Conservation (phyloP, 805 yeast genomes). For the Candida xiaguanensis region DNA sequence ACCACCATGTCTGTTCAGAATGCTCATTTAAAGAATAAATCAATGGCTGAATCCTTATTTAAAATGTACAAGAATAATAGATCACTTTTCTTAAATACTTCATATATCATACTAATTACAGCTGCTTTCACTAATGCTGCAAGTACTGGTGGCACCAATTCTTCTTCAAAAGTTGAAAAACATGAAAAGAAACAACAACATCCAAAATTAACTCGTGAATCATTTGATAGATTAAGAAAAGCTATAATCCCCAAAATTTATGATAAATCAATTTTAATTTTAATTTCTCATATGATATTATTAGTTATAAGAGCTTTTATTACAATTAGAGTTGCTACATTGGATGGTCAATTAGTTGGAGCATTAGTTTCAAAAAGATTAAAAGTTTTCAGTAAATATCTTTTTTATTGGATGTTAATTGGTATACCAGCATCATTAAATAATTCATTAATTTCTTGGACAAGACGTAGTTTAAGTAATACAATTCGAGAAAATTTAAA, state of each 20-base stretch:
- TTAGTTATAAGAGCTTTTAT: constrained; percentile 66
- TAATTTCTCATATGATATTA: constrained; percentile 53
- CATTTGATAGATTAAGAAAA: constrained; percentile 25
- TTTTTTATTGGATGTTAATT: constrained; percentile 74
- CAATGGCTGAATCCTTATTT: constrained; percentile 17
- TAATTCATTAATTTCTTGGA: constrained; percentile 64
- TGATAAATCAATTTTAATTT: constrained; percentile 29
- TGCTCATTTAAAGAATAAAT: neutral
- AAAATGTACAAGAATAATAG: constrained; percentile 38
- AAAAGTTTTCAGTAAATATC: constrained; percentile 54
- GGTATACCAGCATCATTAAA: constrained; percentile 85
- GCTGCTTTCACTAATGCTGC: constrained; percentile 44
- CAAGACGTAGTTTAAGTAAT: constrained; percentile 55
- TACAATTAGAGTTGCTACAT: constrained; percentile 76
- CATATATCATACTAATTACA: constrained; percentile 38
- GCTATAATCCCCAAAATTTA: constrained; percentile 32
- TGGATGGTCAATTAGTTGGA: constrained; percentile 85
- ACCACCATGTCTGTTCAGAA: constrained; percentile 1
- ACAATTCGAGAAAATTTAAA: constrained; percentile 65
- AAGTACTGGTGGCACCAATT: constrained; percentile 14
- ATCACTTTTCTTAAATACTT: constrained; percentile 36
- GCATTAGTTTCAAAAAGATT: constrained; percentile 71
- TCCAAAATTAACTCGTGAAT: constrained; percentile 27
- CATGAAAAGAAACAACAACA: constrained; percentile 15
- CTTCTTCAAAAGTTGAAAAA: neutral